Evolutionary conservation across 179 eudicot genomes (phyloP).

Genomic region (Actinidia arguta): DNA sequence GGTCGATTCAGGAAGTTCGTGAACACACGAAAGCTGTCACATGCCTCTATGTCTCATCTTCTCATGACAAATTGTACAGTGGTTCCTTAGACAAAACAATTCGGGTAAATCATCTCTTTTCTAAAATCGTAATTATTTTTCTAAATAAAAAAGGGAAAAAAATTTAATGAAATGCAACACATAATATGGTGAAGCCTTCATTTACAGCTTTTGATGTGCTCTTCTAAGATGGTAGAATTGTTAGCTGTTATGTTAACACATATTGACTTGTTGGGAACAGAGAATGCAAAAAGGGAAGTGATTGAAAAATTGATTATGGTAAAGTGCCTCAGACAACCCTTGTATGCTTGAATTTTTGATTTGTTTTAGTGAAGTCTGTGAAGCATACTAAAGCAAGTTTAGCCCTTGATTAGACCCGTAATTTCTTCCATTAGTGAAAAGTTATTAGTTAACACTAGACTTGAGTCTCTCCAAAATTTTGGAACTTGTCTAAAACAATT

Average conservation of each 20-base stretch:
- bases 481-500: too few species aligned
- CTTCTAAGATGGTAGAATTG: not conserved
- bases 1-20: constrained; percentile 55
- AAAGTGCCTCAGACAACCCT: too few species aligned
- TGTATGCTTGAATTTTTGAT: not conserved
- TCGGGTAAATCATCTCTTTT: constrained; percentile 34
- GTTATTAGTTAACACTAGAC: too few species aligned
- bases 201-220: not conserved
- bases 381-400: not conserved
- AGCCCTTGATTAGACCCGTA: too few species aligned
- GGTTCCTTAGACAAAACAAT: constrained; percentile 68
- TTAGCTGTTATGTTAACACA: not conserved
- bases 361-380: not conserved
- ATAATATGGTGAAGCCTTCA: not conserved
- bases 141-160: not conserved
- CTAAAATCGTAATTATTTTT: not conserved
- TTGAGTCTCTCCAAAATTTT: too few species aligned
- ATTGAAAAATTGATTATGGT: too few species aligned
- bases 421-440: too few species aligned
- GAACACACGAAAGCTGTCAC: constrained; percentile 66
- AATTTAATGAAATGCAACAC: not conserved
- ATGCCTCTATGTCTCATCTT: constrained; percentile 45
- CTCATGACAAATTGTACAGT: constrained; percentile 49
- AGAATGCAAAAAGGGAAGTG: too few species aligned
- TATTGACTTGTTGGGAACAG: too few species aligned